Base-by-base conservation (phyloP, 2,329 filamentous ascomycete genomes). In the Sporothrix globosa region DNA sequence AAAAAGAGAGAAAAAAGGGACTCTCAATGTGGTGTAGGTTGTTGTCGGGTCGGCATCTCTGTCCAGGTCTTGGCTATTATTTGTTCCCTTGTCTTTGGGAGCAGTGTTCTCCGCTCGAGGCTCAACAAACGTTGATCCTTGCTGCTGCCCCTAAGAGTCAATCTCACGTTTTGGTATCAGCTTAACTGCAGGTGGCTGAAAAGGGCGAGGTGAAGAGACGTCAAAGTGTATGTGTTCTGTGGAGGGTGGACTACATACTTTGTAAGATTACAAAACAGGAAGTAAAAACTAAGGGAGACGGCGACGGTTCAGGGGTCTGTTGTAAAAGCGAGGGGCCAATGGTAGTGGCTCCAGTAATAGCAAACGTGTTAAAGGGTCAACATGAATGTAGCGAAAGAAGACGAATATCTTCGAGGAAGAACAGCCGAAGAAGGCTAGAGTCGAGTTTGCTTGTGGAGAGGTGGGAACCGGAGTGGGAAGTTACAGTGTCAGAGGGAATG, bases 121-220 rank as follows among this genome's bases (percentile, higher is more conserved):
- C 34, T 34, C 34, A 34, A 34, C 34, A 24, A 14, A 60, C 56
- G 56, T 60, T 44, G 56, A 44, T 14, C 56, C 56, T 60, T 34
- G 56, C 39, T 44, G 24, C 27, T 56, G 13, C 13, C 34, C 19
- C 56, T 44, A 48, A 30, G 41, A n/a, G 60, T 44, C 30, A 48
- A 50, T 48, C 60, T 65, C 60, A 65, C 60, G 34, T 34, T 50
- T 24, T 50, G 44, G 41, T 14, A 65, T 65, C 60, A 65, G 41
- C 41, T 48, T 44, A 21, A 41, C 60, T 65, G 60, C 41, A 69
- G 48, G 56, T 54, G 48, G 41, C 46, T 53, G 67, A 69, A 48
- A 48, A 14, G 34, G 41, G 11, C 54, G 68, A 63, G 24, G 19
- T 44, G 13, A 48, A 46, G 41, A 48, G 14, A 65, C 56, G 24